Percentiles rank a stretch among this genome's conserved stretches.
phyloP scores from a whole-genome alignment of 805 yeast genomes.

The Yamadazyma nakazawae region DNA sequence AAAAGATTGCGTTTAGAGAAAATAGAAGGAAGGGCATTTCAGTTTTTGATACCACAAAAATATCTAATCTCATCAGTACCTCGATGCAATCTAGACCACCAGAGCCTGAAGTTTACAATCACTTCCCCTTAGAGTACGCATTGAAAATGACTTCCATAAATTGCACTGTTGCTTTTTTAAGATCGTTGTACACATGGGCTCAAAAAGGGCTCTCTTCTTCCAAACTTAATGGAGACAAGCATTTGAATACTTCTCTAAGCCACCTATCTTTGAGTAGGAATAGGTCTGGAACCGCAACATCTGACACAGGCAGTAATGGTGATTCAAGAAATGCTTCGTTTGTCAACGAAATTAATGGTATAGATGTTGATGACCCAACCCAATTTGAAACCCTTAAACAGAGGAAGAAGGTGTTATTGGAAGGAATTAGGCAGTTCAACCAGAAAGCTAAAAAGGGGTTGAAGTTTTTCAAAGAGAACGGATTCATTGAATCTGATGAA shows the following conservation, averaged over 20 bases:
- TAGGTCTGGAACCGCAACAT: constrained; percentile 30
- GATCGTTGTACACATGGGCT: constrained; percentile 84
- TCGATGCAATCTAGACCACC: constrained; percentile 56
- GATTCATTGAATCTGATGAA: constrained; percentile 57
- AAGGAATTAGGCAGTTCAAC: constrained; percentile 76
- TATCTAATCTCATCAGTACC: constrained; percentile 73
- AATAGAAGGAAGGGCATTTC: constrained; percentile 54
- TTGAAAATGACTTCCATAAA: constrained; percentile 78
- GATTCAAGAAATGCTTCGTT: constrained; percentile 25
- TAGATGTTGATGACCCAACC: constrained; percentile 66
- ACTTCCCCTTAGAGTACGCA: constrained; percentile 77
- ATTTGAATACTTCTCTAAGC: constrained; percentile 1
- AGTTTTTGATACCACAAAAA: constrained; percentile 67
- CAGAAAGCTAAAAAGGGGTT: constrained; percentile 83
- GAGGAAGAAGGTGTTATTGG: constrained; percentile 75
- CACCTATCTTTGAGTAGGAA: constrained; percentile 4
- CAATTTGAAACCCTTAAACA: constrained; percentile 85
- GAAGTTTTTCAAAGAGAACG: constrained; percentile 53
- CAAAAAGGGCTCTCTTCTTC: constrained; percentile 46
- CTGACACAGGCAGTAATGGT: constrained; percentile 22
- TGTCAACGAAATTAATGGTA: constrained; percentile 16
- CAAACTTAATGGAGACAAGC: neutral
- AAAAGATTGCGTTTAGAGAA: constrained; percentile 48
- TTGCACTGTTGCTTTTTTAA: constrained; percentile 75
- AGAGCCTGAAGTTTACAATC: constrained; percentile 49